Evolutionary conservation across 2,329 filamentous ascomycete species (phyloP).

Genomic region (Claviceps pusilla): DNA sequence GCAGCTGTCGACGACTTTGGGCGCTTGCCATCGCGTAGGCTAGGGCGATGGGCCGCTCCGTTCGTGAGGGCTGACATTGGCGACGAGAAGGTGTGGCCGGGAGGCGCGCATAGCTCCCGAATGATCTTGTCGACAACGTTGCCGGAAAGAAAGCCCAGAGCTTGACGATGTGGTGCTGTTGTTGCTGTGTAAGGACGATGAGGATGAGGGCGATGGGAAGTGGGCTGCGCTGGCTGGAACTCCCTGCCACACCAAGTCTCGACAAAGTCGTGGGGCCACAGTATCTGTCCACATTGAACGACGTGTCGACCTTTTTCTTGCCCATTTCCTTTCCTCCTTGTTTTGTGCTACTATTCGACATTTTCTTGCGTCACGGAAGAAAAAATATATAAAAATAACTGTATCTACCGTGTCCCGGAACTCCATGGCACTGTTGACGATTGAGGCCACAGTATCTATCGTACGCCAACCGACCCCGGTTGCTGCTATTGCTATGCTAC

Average conservation of each 20-base stretch:
- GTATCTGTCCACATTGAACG: neutral
- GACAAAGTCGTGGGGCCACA: neutral
- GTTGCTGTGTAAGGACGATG: neutral
- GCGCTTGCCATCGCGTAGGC: constrained; percentile 16
- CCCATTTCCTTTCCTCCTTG: no score
- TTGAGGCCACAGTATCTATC: neutral
- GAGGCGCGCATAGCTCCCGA: constrained; percentile 29
- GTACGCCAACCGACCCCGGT: neutral
- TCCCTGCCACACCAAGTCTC: neutral
- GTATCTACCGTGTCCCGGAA: no score
- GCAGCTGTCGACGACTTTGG: constrained; percentile 13
- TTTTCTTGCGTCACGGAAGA: no score
- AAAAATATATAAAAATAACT: no score
- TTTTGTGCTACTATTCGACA: no score
- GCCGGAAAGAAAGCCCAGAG: neutral
- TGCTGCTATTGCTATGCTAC: neutral
- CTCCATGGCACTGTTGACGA: neutral
- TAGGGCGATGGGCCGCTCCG: constrained; percentile 24
- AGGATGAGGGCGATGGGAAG: neutral
- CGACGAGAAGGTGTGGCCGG: constrained; percentile 21
- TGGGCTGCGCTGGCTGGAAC: neutral
- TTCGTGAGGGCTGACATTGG: constrained; percentile 34
- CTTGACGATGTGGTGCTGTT: neutral
- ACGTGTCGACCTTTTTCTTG: no score
- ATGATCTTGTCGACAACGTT: constrained; percentile 4